phyloP scores from a whole-genome alignment of 2,329 filamentous ascomycete genomes.

The Aspergillus sp. region DNA sequence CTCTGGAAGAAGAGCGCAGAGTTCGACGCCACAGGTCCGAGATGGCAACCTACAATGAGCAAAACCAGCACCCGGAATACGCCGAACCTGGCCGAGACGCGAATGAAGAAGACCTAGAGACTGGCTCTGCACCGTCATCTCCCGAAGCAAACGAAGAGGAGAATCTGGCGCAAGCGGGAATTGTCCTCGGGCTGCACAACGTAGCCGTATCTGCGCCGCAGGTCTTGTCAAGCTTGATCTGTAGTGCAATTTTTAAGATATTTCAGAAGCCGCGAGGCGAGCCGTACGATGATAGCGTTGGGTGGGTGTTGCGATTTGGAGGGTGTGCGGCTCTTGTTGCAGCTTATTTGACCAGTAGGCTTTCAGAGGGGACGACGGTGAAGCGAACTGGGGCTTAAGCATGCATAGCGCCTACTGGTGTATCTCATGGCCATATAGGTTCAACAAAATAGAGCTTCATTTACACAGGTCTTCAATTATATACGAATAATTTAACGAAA shows the following conservation, averaged over 20 bases:
- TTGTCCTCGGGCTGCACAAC: constrained; percentile 93
- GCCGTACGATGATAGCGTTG: constrained; percentile 82
- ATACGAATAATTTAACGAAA: no score
- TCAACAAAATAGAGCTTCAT: neutral
- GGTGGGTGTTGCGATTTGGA: constrained; percentile 81
- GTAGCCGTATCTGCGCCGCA: constrained; percentile 91
- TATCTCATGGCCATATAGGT: neutral
- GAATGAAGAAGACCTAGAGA: constrained; percentile 24
- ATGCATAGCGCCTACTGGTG: neutral
- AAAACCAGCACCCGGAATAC: neutral
- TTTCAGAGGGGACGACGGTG: constrained; percentile 58
- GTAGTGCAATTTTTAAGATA: constrained; percentile 77
- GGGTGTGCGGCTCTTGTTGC: constrained; percentile 76
- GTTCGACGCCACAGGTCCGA: constrained; percentile 41
- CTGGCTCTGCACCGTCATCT: constrained; percentile 21
- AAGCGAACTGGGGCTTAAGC: neutral
- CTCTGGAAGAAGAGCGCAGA: constrained; percentile 68
- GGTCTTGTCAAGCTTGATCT: constrained; percentile 82
- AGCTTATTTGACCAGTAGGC: constrained; percentile 68
- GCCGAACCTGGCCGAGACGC: neutral
- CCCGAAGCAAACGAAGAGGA: constrained; percentile 41
- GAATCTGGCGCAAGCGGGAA: constrained; percentile 74
- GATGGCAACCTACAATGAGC: constrained; percentile 28
- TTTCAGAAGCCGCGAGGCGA: constrained; percentile 84
- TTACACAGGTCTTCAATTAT: neutral